Conservation (phyloP, 73 alveolate species). For the Paramecium octaurelia region DNA sequence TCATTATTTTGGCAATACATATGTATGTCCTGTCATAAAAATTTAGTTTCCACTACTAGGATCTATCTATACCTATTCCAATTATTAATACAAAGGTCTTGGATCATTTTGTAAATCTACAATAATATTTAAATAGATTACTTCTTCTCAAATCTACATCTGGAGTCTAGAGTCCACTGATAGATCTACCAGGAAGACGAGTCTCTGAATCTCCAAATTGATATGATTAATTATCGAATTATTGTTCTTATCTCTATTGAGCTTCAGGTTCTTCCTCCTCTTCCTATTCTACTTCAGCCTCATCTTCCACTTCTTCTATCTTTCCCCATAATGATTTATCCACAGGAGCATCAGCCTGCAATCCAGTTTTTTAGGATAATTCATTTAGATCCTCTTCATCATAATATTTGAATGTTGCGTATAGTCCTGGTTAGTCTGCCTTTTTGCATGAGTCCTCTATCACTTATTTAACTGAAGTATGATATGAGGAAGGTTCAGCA, state of each 20-base stretch:
- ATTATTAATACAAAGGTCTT: not conserved
- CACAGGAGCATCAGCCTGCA: slow-evolving; percentile 29
- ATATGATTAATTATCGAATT: not conserved
- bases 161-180: not conserved
- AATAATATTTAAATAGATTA: not conserved
- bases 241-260: not conserved
- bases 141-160: slow-evolving; percentile 20
- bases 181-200: not conserved
- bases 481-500: slow-evolving; percentile 76
- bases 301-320: slow-evolving; percentile 63
- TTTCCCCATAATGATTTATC: slow-evolving; percentile 60
- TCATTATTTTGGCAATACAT: not conserved
- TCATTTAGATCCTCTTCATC: slow-evolving; percentile 60
- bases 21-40: slow-evolving; percentile 20
- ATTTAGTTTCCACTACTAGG: not conserved
- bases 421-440: slow-evolving; percentile 51
- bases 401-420: slow-evolving; percentile 55
- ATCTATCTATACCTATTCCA: not conserved
- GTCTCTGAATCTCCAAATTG: not conserved
- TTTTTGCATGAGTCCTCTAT: slow-evolving; percentile 70
- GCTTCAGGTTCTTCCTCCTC: slow-evolving; percentile 34
- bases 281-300: slow-evolving; percentile 52
- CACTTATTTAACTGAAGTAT: slow-evolving; percentile 70
- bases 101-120: not conserved
- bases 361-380: slow-evolving; percentile 48